These are phyloP conservation scores for Choiromyces venosus DNA, from an alignment of 495 filamentous ascomycete genomes.

Conservation along the genomic window DNA sequence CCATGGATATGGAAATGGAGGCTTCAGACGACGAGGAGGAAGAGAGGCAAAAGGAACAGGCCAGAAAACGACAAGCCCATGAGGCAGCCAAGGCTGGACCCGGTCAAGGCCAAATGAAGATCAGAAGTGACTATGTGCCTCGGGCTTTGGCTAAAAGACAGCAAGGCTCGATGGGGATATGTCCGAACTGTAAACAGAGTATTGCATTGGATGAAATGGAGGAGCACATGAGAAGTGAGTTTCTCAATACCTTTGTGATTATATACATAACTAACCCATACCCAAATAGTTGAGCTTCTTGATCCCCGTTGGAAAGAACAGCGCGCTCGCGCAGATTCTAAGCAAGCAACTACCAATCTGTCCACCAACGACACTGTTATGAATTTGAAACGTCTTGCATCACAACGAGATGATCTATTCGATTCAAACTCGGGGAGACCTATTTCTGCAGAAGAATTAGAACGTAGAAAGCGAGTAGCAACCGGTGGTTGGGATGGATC, in stretches of 20 bases:
- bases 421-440: constrained; percentile 65
- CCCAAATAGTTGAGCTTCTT: constrained; percentile 66
- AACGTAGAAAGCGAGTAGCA: constrained; percentile 67
- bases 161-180: constrained; percentile 65
- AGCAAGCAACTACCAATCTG: constrained; percentile 80
- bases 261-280: constrained; percentile 6
- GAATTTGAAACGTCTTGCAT: constrained; percentile 95
- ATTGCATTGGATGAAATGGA: constrained; percentile 82
- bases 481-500: constrained; percentile 58
- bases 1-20: constrained; percentile 41
- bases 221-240: constrained; percentile 81
- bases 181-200: constrained; percentile 89
- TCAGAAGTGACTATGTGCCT: constrained; percentile 86
- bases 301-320: constrained; percentile 97
- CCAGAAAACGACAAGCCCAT: constrained; percentile 70
- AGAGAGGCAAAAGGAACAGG: constrained; percentile 62
- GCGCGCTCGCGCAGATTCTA: constrained; percentile 75
- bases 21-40: constrained; percentile 55
- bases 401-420: constrained; percentile 85
- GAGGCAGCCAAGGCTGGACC: constrained; percentile 63
- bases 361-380: constrained; percentile 80
- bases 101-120: constrained; percentile 68
- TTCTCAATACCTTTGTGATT: constrained; percentile 6
- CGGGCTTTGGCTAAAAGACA: constrained; percentile 67
- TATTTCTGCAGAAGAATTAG: constrained; percentile 66